phyloP scores from a whole-genome alignment of 2,329 filamentous ascomycete genomes.

The Aspergillus oerlinghausenensis region DNA sequence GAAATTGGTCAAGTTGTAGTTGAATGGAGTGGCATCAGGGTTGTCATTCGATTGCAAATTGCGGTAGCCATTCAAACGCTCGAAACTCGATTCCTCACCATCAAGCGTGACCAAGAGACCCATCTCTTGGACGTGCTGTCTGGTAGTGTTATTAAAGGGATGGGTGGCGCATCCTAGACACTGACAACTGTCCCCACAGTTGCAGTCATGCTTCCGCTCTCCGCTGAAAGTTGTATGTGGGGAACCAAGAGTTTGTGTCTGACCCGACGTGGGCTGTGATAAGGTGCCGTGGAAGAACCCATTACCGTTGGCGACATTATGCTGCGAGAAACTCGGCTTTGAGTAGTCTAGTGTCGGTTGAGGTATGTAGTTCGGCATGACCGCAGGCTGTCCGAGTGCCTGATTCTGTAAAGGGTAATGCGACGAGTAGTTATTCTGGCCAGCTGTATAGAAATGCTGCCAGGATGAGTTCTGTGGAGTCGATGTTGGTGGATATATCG shows the following conservation, averaged over 20 bases:
- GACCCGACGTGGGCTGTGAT: constrained; percentile 7
- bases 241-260: constrained; percentile 9
- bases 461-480: constrained; percentile 16
- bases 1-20: constrained; percentile 17
- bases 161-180: constrained; percentile 45
- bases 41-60: constrained; percentile 17
- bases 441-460: constrained; percentile 17
- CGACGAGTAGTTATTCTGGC: constrained; percentile 12
- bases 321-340: constrained; percentile 8
- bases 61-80: constrained; percentile 18
- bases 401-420: constrained; percentile 12
- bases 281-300: constrained; percentile 15
- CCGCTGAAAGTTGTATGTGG: constrained; percentile 5
- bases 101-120: constrained; percentile 37
- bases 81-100: constrained; percentile 22
- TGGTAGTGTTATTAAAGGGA: constrained; percentile 44
- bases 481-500: constrained; percentile 13
- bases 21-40: constrained; percentile 10
- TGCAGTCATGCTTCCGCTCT: constrained; percentile 33
- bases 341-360: constrained; percentile 10
- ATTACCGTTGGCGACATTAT: constrained; percentile 11
- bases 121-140: constrained; percentile 44
- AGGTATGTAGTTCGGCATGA: constrained; percentile 15
- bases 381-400: constrained; percentile 7
- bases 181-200: constrained; percentile 43